Conservation (phyloP, 129 eudicot genomes). For the Oenanthe sinensis region DNA sequence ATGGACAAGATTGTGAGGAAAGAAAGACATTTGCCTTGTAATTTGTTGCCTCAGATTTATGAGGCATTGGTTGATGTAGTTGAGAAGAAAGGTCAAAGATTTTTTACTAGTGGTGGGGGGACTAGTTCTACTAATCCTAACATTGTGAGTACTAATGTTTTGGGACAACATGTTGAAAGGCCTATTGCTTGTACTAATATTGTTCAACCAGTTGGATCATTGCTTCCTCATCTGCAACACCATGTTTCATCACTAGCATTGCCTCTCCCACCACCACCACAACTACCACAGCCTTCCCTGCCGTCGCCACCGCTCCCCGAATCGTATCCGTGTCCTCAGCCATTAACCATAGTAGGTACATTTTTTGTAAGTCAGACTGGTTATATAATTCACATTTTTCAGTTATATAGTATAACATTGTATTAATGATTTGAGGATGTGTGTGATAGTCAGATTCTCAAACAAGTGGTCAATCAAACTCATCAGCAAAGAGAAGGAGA, state of each 20-base stretch:
- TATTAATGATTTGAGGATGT: slow-evolving; percentile 8
- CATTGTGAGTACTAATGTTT: slow-evolving; percentile 3
- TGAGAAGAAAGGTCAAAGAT: slow-evolving; percentile 34
- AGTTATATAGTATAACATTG: background rate
- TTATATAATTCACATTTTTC: background rate
- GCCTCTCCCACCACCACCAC: slow-evolving; percentile 18
- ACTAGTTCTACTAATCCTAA: slow-evolving; percentile 7
- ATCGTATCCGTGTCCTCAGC: slow-evolving; percentile 21
- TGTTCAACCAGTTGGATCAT: slow-evolving; percentile 8
- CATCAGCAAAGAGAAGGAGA: slow-evolving; percentile 47
- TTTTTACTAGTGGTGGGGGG: slow-evolving; percentile 10
- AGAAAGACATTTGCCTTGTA: slow-evolving; percentile 57
- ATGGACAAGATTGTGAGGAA: slow-evolving; percentile 65
- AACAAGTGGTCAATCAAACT: slow-evolving; percentile 46
- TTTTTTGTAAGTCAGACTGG: background rate
- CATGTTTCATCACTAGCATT: background rate
- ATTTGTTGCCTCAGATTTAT: slow-evolving; percentile 60
- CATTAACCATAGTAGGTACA: slow-evolving; percentile 40
- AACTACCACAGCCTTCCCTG: background rate
- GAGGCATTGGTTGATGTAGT: slow-evolving; percentile 58
- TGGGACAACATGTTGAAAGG: slow-evolving; percentile 9
- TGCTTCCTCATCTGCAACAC: slow-evolving; percentile 16
- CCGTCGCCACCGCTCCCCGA: background rate
- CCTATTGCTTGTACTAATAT: background rate
- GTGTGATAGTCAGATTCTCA: slow-evolving; percentile 32